Conservation (phyloP, 768 basidiomycete genomes). For the Amyloporia xantha region DNA sequence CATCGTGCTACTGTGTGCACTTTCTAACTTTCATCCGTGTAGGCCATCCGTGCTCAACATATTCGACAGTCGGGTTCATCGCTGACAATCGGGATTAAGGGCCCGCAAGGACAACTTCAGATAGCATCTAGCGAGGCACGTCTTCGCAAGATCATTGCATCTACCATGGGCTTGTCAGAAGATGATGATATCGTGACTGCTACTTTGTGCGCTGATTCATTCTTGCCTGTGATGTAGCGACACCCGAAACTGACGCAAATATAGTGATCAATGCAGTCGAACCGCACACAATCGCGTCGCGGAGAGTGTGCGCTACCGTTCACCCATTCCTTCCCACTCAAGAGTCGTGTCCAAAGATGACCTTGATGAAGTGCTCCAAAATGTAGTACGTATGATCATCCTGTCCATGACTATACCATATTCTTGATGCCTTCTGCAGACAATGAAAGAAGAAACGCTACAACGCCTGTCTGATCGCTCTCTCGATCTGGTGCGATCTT, state of each 20-base stretch:
- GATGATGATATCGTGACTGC: slow-evolving; percentile 2
- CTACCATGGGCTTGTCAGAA: neutral
- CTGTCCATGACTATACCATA: neutral
- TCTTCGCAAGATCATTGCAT: slow-evolving; percentile 2
- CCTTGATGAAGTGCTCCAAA: neutral
- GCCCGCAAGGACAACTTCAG: neutral
- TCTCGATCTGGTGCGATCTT: slow-evolving; percentile 4
- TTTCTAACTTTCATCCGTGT: neutral
- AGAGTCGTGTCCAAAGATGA: neutral
- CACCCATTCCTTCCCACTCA: neutral
- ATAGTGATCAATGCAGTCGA: neutral
- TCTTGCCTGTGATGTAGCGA: neutral
- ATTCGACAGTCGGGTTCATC: neutral
- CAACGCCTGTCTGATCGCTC: slow-evolving; percentile 7
- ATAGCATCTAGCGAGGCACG: neutral
- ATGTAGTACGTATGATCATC: neutral
- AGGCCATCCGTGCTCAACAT: slow-evolving; percentile 12
- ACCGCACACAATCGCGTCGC: slow-evolving; percentile 2
- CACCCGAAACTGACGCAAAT: neutral
- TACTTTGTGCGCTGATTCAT: neutral
- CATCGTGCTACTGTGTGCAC: neutral
- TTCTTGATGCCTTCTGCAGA: neutral
- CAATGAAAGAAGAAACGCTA: slow-evolving; percentile 6
- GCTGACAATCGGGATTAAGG: neutral
- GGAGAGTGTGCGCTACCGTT: slow-evolving; percentile 3